phyloP scores from a whole-genome alignment of 2,329 filamentous ascomycete genomes.

The Periconia sp. region DNA sequence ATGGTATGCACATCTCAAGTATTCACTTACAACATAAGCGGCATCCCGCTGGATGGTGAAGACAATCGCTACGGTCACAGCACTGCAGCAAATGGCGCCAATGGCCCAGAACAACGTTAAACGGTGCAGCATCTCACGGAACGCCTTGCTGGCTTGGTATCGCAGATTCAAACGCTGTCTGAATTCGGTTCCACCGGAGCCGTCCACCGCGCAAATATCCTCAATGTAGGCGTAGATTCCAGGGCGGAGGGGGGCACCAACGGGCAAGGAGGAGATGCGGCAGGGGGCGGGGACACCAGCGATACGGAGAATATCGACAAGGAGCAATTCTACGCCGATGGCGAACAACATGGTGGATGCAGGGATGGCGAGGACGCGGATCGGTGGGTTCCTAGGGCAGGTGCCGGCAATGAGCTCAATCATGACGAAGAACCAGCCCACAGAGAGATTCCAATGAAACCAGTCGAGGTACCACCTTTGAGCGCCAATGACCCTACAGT shows the following conservation, averaged over 20 bases:
- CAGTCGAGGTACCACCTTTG: slow-evolving; percentile 53
- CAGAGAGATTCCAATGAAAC: slow-evolving; percentile 60
- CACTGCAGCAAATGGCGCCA: slow-evolving; percentile 45
- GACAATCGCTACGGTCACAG: slow-evolving; percentile 47
- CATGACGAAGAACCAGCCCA: slow-evolving; percentile 60
- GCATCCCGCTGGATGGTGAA: slow-evolving; percentile 52
- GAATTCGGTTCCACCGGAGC: slow-evolving; percentile 55
- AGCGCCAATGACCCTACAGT: slow-evolving; percentile 55
- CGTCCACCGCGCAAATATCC: slow-evolving; percentile 57
- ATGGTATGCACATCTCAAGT: too few relatives aligned
- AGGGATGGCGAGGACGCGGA: slow-evolving; percentile 57
- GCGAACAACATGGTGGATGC: slow-evolving; percentile 55
- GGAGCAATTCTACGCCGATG: slow-evolving; percentile 54
- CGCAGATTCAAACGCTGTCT: slow-evolving; percentile 54
- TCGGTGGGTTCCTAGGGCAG: slow-evolving; percentile 50
- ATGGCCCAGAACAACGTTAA: slow-evolving; percentile 57
- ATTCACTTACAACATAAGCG: slow-evolving; percentile 49
- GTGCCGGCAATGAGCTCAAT: slow-evolving; percentile 58
- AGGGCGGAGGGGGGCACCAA: slow-evolving; percentile 54
- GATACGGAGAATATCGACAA: slow-evolving; percentile 52
- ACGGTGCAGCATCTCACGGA: slow-evolving; percentile 56
- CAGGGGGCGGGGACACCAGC: slow-evolving; percentile 50
- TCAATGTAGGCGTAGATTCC: slow-evolving; percentile 59
- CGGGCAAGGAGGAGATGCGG: slow-evolving; percentile 56
- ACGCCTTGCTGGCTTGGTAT: slow-evolving; percentile 56